phyloP scores from a whole-genome alignment of 768 basidiomycete genomes.

The Leccinum truebloodii region DNA sequence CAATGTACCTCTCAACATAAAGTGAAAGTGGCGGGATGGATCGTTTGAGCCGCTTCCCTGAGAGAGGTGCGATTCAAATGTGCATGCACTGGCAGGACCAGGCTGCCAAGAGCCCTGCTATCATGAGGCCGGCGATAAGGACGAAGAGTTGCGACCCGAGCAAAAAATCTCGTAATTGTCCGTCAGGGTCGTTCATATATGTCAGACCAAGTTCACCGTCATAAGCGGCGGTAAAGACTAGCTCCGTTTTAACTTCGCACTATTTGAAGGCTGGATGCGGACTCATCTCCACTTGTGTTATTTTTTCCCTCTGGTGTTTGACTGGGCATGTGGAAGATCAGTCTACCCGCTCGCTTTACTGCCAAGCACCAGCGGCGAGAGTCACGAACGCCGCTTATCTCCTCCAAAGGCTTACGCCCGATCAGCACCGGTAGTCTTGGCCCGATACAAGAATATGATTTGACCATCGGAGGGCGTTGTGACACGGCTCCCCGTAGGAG shows the following conservation, averaged over 20 bases:
- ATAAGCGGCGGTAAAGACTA: conserved; percentile 2
- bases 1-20: neutral
- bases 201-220: neutral
- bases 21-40: neutral
- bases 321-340: conserved; percentile 15
- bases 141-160: neutral
- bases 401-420: conserved; percentile 4
- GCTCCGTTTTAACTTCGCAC: conserved; percentile 4
- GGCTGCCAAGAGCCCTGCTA: neutral
- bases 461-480: neutral
- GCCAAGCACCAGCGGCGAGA: conserved; percentile 5
- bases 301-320: neutral
- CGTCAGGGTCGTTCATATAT: neutral
- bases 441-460: conserved; percentile 14
- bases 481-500: neutral
- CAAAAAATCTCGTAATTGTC: neutral
- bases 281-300: neutral
- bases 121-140: neutral
- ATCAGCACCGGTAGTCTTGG: conserved; percentile 9
- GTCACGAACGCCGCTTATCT: conserved; percentile 17
- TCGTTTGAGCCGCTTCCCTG: neutral
- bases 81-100: neutral
- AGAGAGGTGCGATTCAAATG: neutral
- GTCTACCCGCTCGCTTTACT: conserved; percentile 14
- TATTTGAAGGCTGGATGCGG: conserved; percentile 7